A percentile compares a stretch with the other conserved stretches of the same genome.
Evolutionary conservation across 441 rosid species (phyloP).

Genomic region (Corymbia citriodora): DNA sequence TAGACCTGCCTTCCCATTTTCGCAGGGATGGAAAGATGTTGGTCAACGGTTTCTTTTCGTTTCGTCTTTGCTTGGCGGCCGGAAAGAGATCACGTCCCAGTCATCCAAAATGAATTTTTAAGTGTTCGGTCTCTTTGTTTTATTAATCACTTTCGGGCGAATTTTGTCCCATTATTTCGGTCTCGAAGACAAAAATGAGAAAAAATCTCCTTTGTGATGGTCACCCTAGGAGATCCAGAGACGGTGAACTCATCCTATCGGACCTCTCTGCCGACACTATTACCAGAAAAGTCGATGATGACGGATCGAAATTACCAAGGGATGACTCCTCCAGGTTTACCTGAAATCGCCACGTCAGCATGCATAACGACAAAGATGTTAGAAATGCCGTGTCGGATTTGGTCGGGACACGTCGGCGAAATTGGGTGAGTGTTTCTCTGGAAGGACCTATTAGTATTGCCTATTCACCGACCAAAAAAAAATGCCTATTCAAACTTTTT

Average conservation of each 20-base stretch:
- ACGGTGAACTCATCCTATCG: background rate
- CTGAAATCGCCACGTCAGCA: background rate
- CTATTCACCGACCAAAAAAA: too few species aligned
- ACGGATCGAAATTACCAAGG: background rate
- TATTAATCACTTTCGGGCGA: background rate
- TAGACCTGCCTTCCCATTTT: background rate
- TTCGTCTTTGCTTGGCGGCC: background rate
- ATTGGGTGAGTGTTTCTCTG: background rate
- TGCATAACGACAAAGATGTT: background rate
- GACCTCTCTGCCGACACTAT: background rate
- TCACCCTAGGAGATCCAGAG: too few species aligned
- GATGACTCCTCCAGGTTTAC: background rate
- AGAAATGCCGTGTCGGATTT: background rate
- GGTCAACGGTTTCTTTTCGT: background rate
- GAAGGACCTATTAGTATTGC: background rate
- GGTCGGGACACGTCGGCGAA: background rate
- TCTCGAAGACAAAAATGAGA: background rate
- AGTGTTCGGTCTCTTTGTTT: background rate
- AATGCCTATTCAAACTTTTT: background rate
- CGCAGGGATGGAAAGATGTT: background rate
- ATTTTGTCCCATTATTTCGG: background rate
- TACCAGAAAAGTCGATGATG: background rate
- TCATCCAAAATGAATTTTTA: background rate
- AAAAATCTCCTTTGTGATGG: background rate
- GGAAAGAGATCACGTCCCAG: background rate